Base-by-base conservation (phyloP, 768 basidiomycete genomes). In the Boletus coccyginus region DNA sequence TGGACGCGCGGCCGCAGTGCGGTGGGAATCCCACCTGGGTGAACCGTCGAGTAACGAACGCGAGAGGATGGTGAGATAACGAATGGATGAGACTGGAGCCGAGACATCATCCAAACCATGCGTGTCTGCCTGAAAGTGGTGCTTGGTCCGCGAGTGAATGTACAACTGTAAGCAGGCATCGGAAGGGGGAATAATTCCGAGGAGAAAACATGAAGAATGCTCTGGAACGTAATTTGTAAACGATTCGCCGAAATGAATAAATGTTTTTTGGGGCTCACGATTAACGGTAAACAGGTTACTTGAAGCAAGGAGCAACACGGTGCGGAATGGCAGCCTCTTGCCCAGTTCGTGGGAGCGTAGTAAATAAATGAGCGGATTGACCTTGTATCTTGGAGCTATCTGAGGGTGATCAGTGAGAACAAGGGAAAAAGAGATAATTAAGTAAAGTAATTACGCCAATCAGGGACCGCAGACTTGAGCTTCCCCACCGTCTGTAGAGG, bases 51-150 rank as follows among this genome's bases (percentile, higher is more conserved):
- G 74, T 71, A 11, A 81, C 78, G 60, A 80, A 88, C 5, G 84
- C 86, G 17, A 90, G 74, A 27, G 90, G 79, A 11, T 87, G 84
- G 36, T 77, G 84, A 27, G 27, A 84, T 27, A 87, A 73, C 3
- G 85, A 76, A 65, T 82, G 88, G 11, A 87, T 70, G 2, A 88
- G 82, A 19, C 33, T 35, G 75, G 74, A 6, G 45, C 41, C 24
- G 56, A 53, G 57, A 41, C 33, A 47, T 68, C 61, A 55, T 60
- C 53, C 45, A 21, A 53, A 55, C 60, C 54, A 42, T 60, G 55
- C 31, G 52, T 38, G 51, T 72, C 63, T 72, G 53, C 59, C 62
- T 63, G 68, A 60, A 72, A 69, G 60, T 71, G 67, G 73, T 77
- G 65, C 56, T 59, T 60, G 60, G 53, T 68, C 68, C 63, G 60